Evolutionary conservation across 352 stramenopile species (phyloP).

Genomic region (Hyaloperonospora brassicae): DNA sequence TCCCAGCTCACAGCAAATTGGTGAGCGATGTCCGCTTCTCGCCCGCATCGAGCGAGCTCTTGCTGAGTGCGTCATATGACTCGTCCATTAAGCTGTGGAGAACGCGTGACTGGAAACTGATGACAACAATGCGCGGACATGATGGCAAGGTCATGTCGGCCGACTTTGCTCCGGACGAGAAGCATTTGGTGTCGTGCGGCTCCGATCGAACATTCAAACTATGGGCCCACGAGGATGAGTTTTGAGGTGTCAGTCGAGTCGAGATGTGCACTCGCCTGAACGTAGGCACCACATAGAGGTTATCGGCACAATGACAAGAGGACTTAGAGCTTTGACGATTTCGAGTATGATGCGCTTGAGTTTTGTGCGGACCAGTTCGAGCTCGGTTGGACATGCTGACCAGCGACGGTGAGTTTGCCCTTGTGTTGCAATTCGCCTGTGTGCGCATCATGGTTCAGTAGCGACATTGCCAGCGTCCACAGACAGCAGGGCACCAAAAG

Average conservation of each 20-base stretch:
- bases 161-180: conserved; percentile 87
- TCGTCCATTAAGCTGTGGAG: conserved; percentile 91
- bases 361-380: conserved; percentile 14
- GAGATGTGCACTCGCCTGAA: not conserved
- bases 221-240: conserved; percentile 87
- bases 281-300: conserved; percentile 7
- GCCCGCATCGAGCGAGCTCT: conserved; percentile 68
- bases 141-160: conserved; percentile 93
- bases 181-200: conserved; percentile 82
- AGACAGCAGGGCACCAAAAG: conserved; percentile 11
- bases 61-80: conserved; percentile 92
- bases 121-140: conserved; percentile 87
- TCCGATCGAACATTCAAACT: conserved; percentile 91
- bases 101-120: conserved; percentile 88
- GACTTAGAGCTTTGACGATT: conserved; percentile 1
- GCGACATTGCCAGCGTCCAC: not conserved
- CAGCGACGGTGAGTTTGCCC: conserved; percentile 2
- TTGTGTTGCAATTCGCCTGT: conserved; percentile 5
- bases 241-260: conserved; percentile 34
- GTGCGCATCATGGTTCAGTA: not conserved
- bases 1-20: conserved; percentile 93
- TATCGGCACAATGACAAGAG: conserved; percentile 2
- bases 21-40: conserved; percentile 90
- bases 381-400: conserved; percentile 7
- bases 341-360: conserved; percentile 6